Conservation (phyloP, 441 rosid genomes). For the Raphanus hybrid region DNA sequence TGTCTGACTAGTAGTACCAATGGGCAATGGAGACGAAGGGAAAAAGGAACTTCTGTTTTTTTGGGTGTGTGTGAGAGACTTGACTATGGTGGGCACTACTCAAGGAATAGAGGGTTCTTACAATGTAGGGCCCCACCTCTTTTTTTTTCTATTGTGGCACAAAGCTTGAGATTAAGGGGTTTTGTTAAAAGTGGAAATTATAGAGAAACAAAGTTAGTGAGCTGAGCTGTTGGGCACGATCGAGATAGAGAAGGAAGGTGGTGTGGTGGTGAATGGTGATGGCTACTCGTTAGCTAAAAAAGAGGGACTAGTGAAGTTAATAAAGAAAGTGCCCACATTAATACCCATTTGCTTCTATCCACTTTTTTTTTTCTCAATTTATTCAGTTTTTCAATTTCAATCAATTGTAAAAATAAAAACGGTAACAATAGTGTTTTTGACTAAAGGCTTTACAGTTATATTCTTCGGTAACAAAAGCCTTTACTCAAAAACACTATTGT, state of each 20-base stretch:
- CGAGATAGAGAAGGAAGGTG: conserved; percentile 5
- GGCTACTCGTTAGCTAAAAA: conserved; percentile 30
- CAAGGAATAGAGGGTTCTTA: conserved; percentile 24
- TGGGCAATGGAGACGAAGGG: conserved; percentile 37
- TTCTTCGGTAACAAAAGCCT: too few species aligned
- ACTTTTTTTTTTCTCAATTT: conserved; percentile 6
- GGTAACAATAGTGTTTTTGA: too few species aligned
- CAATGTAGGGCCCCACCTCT: conserved; percentile 32
- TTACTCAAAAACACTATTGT: too few species aligned
- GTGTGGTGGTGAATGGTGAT: conserved; percentile 22
- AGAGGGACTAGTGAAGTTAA: background rate
- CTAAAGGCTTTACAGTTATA: too few species aligned
- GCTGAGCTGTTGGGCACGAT: conserved; percentile 46
- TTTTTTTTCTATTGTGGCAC: background rate
- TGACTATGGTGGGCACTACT: conserved; percentile 34
- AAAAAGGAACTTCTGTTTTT: conserved; percentile 20
- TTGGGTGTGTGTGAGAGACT: conserved; percentile 28
- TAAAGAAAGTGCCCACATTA: conserved; percentile 13
- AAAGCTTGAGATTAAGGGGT: background rate
- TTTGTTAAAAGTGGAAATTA: conserved; percentile 15
- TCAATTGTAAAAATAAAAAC: too few species aligned
- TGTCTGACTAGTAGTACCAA: conserved; percentile 39
- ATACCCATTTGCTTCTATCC: conserved; percentile 21
- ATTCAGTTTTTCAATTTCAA: background rate
- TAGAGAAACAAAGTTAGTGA: conserved; percentile 23